Evolutionary conservation across 441 rosid genomes (phyloP).

Genomic region (Croton setiger): DNA sequence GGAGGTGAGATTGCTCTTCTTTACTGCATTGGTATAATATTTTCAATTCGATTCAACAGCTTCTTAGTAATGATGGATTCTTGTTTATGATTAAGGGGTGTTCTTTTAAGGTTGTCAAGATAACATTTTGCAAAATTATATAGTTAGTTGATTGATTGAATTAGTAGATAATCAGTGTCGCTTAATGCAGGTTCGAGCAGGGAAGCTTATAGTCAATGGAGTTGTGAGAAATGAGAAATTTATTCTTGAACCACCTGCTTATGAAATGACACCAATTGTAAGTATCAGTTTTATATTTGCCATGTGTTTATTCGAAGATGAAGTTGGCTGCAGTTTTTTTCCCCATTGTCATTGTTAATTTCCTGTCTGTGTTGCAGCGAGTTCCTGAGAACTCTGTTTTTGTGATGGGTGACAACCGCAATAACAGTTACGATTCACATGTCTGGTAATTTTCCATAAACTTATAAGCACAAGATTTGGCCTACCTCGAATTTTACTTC

Average conservation of each 20-base stretch:
- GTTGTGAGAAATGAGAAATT: slow-evolving; percentile 61
- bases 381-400: slow-evolving; percentile 81
- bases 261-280: slow-evolving; percentile 78
- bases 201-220: slow-evolving; percentile 83
- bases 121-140: neutral
- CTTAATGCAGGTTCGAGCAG: slow-evolving; percentile 59
- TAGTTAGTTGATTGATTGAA: neutral
- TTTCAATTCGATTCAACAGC: neutral
- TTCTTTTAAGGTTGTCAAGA: neutral
- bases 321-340: neutral
- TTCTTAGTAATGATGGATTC: neutral
- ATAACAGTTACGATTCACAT: slow-evolving; percentile 94
- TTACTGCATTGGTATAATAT: neutral
- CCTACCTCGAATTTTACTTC: neutral
- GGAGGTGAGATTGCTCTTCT: slow-evolving; percentile 50
- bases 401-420: slow-evolving; percentile 98
- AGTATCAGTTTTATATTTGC: slow-evolving; percentile 29
- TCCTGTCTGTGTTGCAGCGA: slow-evolving; percentile 41
- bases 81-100: neutral
- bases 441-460: slow-evolving; percentile 55
- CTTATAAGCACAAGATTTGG: neutral
- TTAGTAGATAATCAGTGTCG: neutral
- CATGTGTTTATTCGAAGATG: neutral
- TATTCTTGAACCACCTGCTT: slow-evolving; percentile 69
- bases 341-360: neutral